Conservation (phyloP, 192 early-diverging fungal species). For the Rhizoclosmatium sp. region DNA sequence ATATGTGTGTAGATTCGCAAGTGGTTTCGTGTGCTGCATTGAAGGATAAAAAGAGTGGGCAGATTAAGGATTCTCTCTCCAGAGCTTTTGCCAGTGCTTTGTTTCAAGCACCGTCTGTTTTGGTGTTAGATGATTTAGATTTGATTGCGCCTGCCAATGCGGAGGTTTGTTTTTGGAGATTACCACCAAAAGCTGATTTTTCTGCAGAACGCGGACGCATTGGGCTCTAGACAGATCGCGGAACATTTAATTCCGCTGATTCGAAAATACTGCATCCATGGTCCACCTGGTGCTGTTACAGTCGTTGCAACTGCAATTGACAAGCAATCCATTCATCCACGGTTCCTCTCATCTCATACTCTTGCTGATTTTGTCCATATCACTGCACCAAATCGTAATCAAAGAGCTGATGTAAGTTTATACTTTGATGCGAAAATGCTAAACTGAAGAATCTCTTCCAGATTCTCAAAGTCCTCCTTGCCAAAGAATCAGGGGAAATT, state of each 20-base stretch:
- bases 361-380: slow-evolving; percentile 71
- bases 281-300: slow-evolving; percentile 48
- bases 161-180: slow-evolving; percentile 56
- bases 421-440: not conserved
- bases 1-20: slow-evolving; percentile 60
- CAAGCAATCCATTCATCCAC: slow-evolving; percentile 66
- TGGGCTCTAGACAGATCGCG: slow-evolving; percentile 67
- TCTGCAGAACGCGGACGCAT: slow-evolving; percentile 67
- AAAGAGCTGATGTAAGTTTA: slow-evolving; percentile 67
- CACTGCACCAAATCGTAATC: slow-evolving; percentile 66
- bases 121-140: slow-evolving; percentile 82
- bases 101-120: slow-evolving; percentile 74
- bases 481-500: slow-evolving; percentile 53
- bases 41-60: slow-evolving; percentile 63
- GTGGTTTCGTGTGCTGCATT: slow-evolving; percentile 74
- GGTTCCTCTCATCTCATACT: slow-evolving; percentile 65
- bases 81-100: slow-evolving; percentile 70
- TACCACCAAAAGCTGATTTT: not conserved
- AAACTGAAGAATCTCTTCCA: slow-evolving; percentile 18
- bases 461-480: slow-evolving; percentile 78
- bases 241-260: slow-evolving; percentile 70
- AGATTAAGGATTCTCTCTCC: slow-evolving; percentile 66
- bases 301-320: slow-evolving; percentile 72
- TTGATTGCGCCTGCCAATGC: slow-evolving; percentile 74
- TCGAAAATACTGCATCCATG: slow-evolving; percentile 43